phyloP scores from a whole-genome alignment of 2,329 filamentous ascomycete genomes.

The Zasmidium angulare region DNA sequence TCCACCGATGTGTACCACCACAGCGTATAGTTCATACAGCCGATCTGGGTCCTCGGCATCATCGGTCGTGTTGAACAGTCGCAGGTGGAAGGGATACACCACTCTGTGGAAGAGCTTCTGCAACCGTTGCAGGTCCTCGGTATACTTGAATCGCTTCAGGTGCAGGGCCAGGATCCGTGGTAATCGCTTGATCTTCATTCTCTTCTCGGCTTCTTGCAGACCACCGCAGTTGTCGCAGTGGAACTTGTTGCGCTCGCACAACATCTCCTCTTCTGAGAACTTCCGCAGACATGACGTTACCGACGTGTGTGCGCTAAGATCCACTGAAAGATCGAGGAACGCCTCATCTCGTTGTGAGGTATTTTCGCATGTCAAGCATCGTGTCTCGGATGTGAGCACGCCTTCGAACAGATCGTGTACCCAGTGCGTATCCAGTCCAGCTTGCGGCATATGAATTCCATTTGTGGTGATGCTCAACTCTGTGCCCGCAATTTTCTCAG shows the following conservation, averaged over 20 bases:
- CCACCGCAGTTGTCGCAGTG: slow-evolving; percentile 97
- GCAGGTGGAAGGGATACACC: slow-evolving; percentile 93
- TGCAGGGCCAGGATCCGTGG: slow-evolving; percentile 90
- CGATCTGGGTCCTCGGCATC: slow-evolving; percentile 91
- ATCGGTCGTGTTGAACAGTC: slow-evolving; percentile 95
- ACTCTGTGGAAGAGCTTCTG: slow-evolving; percentile 97
- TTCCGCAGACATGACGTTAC: slow-evolving; percentile 93
- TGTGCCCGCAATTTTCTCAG: slow-evolving; percentile 19
- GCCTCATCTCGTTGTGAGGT: slow-evolving; percentile 93
- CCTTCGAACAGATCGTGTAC: slow-evolving; percentile 98
- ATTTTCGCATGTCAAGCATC: slow-evolving; percentile 94
- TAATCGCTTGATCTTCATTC: slow-evolving; percentile 97
- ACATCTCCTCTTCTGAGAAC: slow-evolving; percentile 97
- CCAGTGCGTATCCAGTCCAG: slow-evolving; percentile 60
- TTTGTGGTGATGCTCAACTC: slow-evolving; percentile 17
- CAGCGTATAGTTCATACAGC: slow-evolving; percentile 93
- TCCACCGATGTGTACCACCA: slow-evolving; percentile 94
- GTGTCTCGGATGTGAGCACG: slow-evolving; percentile 89
- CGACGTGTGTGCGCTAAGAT: slow-evolving; percentile 90
- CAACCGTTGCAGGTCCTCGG: slow-evolving; percentile 86
- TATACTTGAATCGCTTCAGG: slow-evolving; percentile 97
- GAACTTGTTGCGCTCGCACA: slow-evolving; percentile 98
- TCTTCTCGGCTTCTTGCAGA: slow-evolving; percentile 94
- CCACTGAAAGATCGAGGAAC: slow-evolving; percentile 93
- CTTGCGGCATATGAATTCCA: slow-evolving; percentile 21